Percentiles rank a stretch among this genome's conserved stretches.
These are phyloP conservation scores for Mycena albidolilacea DNA, from an alignment of 768 basidiomycete species.

Conservation along the genomic window DNA sequence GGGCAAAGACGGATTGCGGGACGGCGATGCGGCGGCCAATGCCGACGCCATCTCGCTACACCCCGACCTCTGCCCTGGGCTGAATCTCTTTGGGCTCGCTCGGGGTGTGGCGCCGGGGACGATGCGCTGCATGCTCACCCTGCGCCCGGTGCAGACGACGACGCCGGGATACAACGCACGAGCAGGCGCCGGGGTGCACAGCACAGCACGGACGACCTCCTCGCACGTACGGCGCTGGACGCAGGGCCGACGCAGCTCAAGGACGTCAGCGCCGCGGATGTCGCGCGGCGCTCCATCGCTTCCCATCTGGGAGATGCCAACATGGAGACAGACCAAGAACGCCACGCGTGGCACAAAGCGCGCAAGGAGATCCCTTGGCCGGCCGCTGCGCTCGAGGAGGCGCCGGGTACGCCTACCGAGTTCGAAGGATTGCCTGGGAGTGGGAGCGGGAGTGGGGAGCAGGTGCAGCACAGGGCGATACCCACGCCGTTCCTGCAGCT, in stretches of 20 bases:
- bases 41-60: conserved; percentile 30
- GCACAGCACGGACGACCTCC: conserved; percentile 11
- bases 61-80: conserved; percentile 36
- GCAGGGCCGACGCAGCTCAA: conserved; percentile 6
- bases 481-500: conserved; percentile 9
- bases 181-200: neutral
- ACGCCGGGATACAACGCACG: neutral
- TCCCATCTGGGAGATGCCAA: neutral
- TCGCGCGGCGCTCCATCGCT: neutral
- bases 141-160: no score
- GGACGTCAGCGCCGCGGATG: conserved; percentile 7
- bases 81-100: conserved; percentile 28
- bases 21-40: no score
- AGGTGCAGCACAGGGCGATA: neutral
- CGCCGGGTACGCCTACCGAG: neutral
- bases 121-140: neutral
- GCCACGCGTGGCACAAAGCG: conserved; percentile 11
- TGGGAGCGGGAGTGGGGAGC: neutral
- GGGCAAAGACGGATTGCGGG: no score
- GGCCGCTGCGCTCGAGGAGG: neutral
- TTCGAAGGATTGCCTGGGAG: conserved; percentile 16
- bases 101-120: neutral
- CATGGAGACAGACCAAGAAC: neutral
- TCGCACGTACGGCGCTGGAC: conserved; percentile 13
- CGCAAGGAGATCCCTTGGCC: conserved; percentile 27